These are phyloP conservation scores for Candida ipomoeae DNA, from an alignment of 805 yeast genomes.

Conservation along the genomic window DNA sequence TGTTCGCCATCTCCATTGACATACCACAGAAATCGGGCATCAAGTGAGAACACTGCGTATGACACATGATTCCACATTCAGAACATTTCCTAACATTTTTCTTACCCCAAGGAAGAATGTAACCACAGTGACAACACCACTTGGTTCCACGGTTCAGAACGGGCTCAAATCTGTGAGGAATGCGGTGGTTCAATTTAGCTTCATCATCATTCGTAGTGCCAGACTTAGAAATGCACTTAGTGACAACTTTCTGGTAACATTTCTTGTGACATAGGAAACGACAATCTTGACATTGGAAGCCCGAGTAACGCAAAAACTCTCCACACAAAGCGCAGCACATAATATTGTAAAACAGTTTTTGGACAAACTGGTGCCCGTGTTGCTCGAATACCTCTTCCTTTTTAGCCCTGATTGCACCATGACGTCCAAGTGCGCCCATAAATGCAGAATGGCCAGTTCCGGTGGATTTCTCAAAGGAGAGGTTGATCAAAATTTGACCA, in stretches of 20 bases:
- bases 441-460: constrained; percentile 34
- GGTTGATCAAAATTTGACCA: constrained; percentile 76
- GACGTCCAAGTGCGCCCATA: constrained; percentile 62
- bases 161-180: constrained; percentile 96
- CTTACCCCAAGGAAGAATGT: constrained; percentile 90
- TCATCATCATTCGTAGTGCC: constrained; percentile 70
- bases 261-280: constrained; percentile 75
- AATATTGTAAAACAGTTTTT: constrained; percentile 89
- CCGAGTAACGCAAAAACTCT: constrained; percentile 85
- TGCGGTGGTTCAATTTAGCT: constrained; percentile 85
- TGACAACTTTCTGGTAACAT: constrained; percentile 75
- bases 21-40: constrained; percentile 99
- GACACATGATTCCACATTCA: constrained; percentile 94
- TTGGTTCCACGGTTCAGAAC: constrained; percentile 89
- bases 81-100: constrained; percentile 89
- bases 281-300: constrained; percentile 84
- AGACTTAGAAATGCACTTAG: constrained; percentile 77
- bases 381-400: constrained; percentile 89
- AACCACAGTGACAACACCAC: constrained; percentile 99
- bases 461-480: constrained; percentile 70
- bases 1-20: constrained; percentile 95
- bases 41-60: constrained; percentile 83
- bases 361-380: constrained; percentile 96
- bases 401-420: constrained; percentile 95
- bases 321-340: constrained; percentile 98